Evolutionary conservation across 805 yeast species (phyloP).

Genomic region (Starmera quercuum): DNA sequence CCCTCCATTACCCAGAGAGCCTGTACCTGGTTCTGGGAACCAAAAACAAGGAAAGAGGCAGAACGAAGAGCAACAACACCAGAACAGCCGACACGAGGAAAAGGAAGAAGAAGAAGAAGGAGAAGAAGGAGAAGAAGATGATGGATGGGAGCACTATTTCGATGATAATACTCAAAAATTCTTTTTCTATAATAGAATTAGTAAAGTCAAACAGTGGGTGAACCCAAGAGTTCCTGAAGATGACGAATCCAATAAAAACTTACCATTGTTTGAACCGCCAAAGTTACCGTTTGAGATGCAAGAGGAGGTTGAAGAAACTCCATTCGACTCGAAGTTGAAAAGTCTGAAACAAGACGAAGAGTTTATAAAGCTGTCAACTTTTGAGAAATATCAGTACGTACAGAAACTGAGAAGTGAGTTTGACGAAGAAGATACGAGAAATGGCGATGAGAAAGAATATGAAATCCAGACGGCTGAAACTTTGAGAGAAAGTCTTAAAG

Average conservation of each 20-base stretch:
- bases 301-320: not conserved
- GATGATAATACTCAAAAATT: conserved; percentile 4
- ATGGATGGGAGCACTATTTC: conserved; percentile 9
- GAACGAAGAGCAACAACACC: too few species aligned
- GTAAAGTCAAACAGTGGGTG: conserved; percentile 7
- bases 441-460: not conserved
- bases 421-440: not conserved
- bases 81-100: not conserved
- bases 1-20: too few species aligned
- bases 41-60: too few species aligned
- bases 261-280: conserved; percentile 8
- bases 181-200: conserved; percentile 5
- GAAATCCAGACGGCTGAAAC: not conserved
- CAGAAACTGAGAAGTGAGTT: conserved; percentile 2
- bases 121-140: conserved; percentile 4
- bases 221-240: conserved; percentile 7
- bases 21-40: too few species aligned
- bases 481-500: not conserved
- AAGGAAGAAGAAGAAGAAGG: too few species aligned
- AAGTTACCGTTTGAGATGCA: not conserved
- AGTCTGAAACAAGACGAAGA: conserved; percentile 4
- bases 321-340: not conserved
- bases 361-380: conserved; percentile 5
- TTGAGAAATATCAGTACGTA: conserved; percentile 6
- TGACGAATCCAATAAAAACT: conserved; percentile 4